Evolutionary conservation across 2,329 filamentous ascomycete species (phyloP).

Genomic region (Claviceps paspali): DNA sequence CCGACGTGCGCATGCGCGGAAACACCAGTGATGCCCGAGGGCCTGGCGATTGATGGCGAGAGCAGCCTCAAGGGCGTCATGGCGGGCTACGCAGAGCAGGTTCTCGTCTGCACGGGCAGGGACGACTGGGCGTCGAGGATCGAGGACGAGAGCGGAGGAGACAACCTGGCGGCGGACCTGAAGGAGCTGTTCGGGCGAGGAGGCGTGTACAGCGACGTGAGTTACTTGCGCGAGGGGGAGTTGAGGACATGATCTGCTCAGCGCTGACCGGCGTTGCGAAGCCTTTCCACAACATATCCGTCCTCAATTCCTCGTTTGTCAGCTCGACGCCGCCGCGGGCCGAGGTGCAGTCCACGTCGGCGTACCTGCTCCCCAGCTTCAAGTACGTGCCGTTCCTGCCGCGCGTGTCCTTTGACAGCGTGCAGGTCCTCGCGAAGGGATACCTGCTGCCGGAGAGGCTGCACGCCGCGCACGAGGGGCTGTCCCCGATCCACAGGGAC

Average conservation of each 20-base stretch:
- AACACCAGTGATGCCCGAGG: slow-evolving; percentile 46
- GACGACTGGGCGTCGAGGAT: slow-evolving; percentile 72
- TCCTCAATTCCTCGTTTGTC: slow-evolving; percentile 62
- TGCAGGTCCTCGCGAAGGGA: slow-evolving; percentile 44
- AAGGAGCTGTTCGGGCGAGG: slow-evolving; percentile 54
- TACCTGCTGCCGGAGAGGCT: slow-evolving; percentile 50
- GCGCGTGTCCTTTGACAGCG: slow-evolving; percentile 39
- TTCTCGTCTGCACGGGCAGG: slow-evolving; percentile 69
- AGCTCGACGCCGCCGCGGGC: slow-evolving; percentile 32
- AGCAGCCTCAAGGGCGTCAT: slow-evolving; percentile 62
- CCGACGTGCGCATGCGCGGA: slow-evolving; percentile 63
- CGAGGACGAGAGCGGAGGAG: slow-evolving; percentile 58
- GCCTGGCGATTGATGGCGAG: slow-evolving; percentile 59
- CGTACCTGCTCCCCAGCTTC: slow-evolving; percentile 70
- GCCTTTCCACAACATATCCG: slow-evolving; percentile 70
- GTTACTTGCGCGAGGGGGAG: slow-evolving; percentile 11
- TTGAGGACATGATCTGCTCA: too few species aligned
- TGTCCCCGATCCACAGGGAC: slow-evolving; percentile 43
- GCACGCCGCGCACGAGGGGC: slow-evolving; percentile 42
- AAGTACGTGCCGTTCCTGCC: slow-evolving; percentile 62
- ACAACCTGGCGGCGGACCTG: slow-evolving; percentile 55
- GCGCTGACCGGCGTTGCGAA: too few species aligned
- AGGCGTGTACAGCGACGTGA: slow-evolving; percentile 51
- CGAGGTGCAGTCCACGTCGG: slow-evolving; percentile 42
- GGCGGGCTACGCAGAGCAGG: slow-evolving; percentile 62